phyloP scores from a whole-genome alignment of 169 alveolate species.

The Cryptosporidium ryanae region DNA sequence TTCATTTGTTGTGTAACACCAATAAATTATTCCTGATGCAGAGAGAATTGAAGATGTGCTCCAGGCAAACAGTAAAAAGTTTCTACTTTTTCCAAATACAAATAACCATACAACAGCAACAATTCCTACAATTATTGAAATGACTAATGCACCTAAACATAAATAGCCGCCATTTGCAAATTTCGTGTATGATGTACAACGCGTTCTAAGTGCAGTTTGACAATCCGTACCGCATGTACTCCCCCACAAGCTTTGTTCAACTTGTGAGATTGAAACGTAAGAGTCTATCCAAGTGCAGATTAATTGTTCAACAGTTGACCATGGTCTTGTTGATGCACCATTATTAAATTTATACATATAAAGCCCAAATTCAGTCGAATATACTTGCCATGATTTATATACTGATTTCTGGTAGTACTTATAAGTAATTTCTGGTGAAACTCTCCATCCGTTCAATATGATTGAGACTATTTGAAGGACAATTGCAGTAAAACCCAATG shows the following conservation, averaged over 20 bases:
- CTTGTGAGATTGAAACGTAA: slow-evolving; percentile 60
- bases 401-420: slow-evolving; percentile 36
- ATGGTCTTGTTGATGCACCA: slow-evolving; percentile 73
- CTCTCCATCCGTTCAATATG: slow-evolving; percentile 72
- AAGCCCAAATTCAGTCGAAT: slow-evolving; percentile 50
- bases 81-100: slow-evolving; percentile 68
- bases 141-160: slow-evolving; percentile 61
- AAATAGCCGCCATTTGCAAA: slow-evolving; percentile 74
- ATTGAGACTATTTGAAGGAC: slow-evolving; percentile 62
- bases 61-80: slow-evolving; percentile 72
- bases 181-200: slow-evolving; percentile 67
- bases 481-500: slow-evolving; percentile 61
- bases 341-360: slow-evolving; percentile 45
- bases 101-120: slow-evolving; percentile 70
- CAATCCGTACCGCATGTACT: slow-evolving; percentile 67
- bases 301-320: slow-evolving; percentile 71
- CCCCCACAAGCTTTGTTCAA: slow-evolving; percentile 67
- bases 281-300: slow-evolving; percentile 71
- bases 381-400: slow-evolving; percentile 53
- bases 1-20: slow-evolving; percentile 65
- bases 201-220: slow-evolving; percentile 71
- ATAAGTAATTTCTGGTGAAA: slow-evolving; percentile 57
- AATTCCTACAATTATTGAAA: slow-evolving; percentile 63
- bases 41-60: slow-evolving; percentile 70
- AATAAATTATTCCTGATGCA: slow-evolving; percentile 47